Percentiles rank a stretch among this genome's conserved stretches.
phyloP scores from a whole-genome alignment of 495 filamentous ascomycete species.

The Penicillium tannophilum region DNA sequence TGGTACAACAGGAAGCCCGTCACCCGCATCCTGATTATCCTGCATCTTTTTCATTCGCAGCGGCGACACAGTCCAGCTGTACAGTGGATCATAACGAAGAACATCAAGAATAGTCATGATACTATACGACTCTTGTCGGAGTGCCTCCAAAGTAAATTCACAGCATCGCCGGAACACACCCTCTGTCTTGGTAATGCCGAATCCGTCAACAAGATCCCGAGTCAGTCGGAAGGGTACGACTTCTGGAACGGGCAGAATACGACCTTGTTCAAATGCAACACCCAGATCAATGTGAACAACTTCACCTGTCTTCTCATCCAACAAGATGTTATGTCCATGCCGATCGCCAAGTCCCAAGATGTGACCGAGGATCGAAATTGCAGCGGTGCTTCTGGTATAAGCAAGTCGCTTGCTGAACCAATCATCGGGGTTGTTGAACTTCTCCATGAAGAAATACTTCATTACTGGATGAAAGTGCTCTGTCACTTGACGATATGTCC shows the following conservation, averaged over 20 bases:
- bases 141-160: conserved; percentile 92
- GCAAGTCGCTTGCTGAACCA: conserved; percentile 88
- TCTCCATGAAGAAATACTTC: conserved; percentile 95
- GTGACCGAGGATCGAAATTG: conserved; percentile 92
- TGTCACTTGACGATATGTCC: conserved; percentile 70
- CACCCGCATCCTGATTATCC: conserved; percentile 57
- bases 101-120: conserved; percentile 98
- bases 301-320: conserved; percentile 88
- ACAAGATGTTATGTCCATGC: conserved; percentile 93
- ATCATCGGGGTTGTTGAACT: conserved; percentile 89
- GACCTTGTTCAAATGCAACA: conserved; percentile 94
- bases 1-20: conserved; percentile 37
- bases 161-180: conserved; percentile 95
- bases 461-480: conserved; percentile 90
- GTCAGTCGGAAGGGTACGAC: conserved; percentile 94
- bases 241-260: conserved; percentile 89
- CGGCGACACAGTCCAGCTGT: conserved; percentile 94
- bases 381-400: conserved; percentile 90
- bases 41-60: conserved; percentile 79
- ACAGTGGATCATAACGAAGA: conserved; percentile 92
- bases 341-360: conserved; percentile 94
- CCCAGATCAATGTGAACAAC: conserved; percentile 97
- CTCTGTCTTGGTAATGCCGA: conserved; percentile 94
- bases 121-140: conserved; percentile 87
- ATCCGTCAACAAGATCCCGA: conserved; percentile 94